Evolutionary conservation across 2,329 filamentous ascomycete species (phyloP).

Genomic region (Thyridium curvatum): DNA sequence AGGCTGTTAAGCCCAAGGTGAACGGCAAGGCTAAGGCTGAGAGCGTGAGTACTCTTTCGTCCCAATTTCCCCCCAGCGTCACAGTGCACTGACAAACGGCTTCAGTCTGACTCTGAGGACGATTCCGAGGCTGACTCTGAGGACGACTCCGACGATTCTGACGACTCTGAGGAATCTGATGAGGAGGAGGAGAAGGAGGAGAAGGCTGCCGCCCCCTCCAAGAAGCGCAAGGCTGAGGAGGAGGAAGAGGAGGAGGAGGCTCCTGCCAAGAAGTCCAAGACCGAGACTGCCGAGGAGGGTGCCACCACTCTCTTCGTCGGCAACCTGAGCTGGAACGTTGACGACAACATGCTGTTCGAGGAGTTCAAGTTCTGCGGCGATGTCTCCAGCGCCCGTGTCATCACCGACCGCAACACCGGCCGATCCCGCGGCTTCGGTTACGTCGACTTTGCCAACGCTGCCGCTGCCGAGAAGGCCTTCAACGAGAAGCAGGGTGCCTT

Average conservation of each 20-base stretch:
- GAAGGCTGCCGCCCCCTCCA: slow-evolving; percentile 43
- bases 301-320: slow-evolving; percentile 77
- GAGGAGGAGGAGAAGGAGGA: slow-evolving; percentile 25
- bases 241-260: slow-evolving; percentile 34
- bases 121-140: slow-evolving; percentile 21
- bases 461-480: slow-evolving; percentile 32
- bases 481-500: slow-evolving; percentile 27
- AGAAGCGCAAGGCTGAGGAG: slow-evolving; percentile 63
- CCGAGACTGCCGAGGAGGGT: slow-evolving; percentile 39
- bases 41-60: slow-evolving; percentile 6
- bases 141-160: slow-evolving; percentile 20
- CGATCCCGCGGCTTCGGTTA: slow-evolving; percentile 92
- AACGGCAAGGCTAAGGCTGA: slow-evolving; percentile 21
- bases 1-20: slow-evolving; percentile 13
- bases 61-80: background rate
- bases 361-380: slow-evolving; percentile 78
- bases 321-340: slow-evolving; percentile 85
- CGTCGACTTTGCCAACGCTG: slow-evolving; percentile 71
- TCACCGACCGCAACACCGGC: slow-evolving; percentile 74
- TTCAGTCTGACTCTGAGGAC: slow-evolving; percentile 19
- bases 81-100: background rate
- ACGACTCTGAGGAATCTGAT: slow-evolving; percentile 16
- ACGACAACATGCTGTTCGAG: slow-evolving; percentile 73
- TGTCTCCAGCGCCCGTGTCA: slow-evolving; percentile 67
- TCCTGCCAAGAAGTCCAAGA: slow-evolving; percentile 63